Evolutionary conservation across 2,329 filamentous ascomycete genomes (phyloP), one percentile per base, ranked within the genome.

Genomic region (Xylariaceae sp.): DNA sequence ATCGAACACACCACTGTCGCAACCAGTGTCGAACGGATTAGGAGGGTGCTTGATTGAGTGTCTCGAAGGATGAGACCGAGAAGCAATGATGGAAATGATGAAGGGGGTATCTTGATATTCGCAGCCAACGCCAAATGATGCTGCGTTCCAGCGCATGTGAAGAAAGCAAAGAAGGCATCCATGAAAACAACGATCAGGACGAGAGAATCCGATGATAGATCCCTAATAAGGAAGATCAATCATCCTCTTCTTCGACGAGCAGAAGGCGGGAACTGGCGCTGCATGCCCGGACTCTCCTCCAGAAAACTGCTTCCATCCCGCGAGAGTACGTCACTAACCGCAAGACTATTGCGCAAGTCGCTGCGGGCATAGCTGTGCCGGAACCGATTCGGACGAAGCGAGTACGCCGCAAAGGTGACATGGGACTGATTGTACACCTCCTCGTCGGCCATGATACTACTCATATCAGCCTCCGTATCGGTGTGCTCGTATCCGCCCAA

Each of bases 401-500:
- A 23, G 8, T 52, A 35, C 3, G 52, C 55, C 2, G 55, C 34
- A 23, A 61, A 58, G 52, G 52, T 52, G 37, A 57, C 18, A 23
- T 15, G 49, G 51, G 61, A 58, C 7, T 55, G 49, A 7, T 54
- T 53, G 47, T 72, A 65, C 65, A 69, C 69, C 17, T 76, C 73
- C 8, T 70, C 69, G 6, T 69, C 72, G 13, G 69, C 71, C 7
- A 76, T 73, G 61, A 79, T 81, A 68, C 78, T 83, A 60, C 74
- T 80, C 55, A 85, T 65, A 55, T 86, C 85, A 7, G 80, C 87
- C 65, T 90, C 88, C 1, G 87, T 88, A 73, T 91, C 88, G 7
- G 88, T 91, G 70, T 91, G 88, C 76, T 92, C 88, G 75, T 90
- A 91, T 66, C 83, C 82, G 23, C 79, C 83, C 49, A 64, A 13